phyloP scores from a whole-genome alignment of 345 rosid genomes.

The Eucalyptus leucophloia region DNA sequence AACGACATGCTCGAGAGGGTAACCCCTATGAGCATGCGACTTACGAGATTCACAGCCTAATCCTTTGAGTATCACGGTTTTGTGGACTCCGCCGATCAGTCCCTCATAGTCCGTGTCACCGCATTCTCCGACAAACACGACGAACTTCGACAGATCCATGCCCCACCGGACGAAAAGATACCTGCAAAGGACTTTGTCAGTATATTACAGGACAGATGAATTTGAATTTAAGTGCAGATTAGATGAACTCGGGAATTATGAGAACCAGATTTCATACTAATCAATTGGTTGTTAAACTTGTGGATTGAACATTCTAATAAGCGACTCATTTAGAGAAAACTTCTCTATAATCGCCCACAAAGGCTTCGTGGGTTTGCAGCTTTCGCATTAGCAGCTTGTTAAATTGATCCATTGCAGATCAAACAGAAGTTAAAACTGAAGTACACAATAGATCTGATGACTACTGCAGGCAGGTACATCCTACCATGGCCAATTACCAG shows the following conservation, averaged over 20 bases:
- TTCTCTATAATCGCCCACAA: background rate
- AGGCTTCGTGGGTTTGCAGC: background rate
- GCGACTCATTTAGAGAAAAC: background rate
- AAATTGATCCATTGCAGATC: background rate
- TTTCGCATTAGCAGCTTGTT: background rate
- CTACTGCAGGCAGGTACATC: background rate
- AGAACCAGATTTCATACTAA: background rate
- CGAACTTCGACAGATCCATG: constrained; percentile 62
- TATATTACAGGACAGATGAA: background rate
- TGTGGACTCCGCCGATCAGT: constrained; percentile 81
- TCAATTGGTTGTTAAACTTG: background rate
- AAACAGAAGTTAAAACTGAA: background rate
- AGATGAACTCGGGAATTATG: background rate
- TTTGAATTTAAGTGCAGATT: background rate
- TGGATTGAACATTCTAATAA: background rate
- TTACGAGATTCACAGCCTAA: constrained; percentile 36
- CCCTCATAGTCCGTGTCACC: constrained; percentile 98
- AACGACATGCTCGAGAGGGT: constrained; percentile 76
- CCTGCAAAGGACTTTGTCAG: constrained; percentile 17
- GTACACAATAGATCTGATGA: background rate
- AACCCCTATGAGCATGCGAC: constrained; percentile 49
- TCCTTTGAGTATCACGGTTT: constrained; percentile 60
- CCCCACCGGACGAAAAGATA: constrained; percentile 94
- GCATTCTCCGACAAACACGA: constrained; percentile 75
- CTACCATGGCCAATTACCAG: background rate